Evolutionary conservation across 148 eudicot species (phyloP), one percentile per base, ranked within the genome.

Genomic region (Diospyros kaki): DNA sequence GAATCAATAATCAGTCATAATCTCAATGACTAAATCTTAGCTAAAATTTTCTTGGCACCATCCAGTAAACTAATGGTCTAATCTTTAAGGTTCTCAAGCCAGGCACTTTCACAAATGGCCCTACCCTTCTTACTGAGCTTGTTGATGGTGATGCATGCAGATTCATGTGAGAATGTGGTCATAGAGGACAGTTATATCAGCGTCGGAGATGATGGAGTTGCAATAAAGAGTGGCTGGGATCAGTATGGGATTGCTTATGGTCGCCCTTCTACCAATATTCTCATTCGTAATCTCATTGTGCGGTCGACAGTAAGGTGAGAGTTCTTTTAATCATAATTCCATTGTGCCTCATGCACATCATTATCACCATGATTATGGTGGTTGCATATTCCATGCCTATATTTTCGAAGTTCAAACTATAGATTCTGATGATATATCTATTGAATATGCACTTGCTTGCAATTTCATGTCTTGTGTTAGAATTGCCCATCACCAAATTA

Each of bases 181-280:
- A 92, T 95, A 60, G 98, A 95, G 83, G 90, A 95, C 80, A 80
- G 97, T 79, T 95, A 94, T 81, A 95, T 95, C 66, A 90, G 98
- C 58, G 98, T 95, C 51, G 76, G 76, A 13, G 86, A 86, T n/a
- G 89, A 86, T 75, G 79, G 79, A 45, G 75, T 86, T 68, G 89
- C 89, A 43, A 83, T 86, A 43, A 86, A 86, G 73, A 86, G 89
- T 61, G 89, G 89, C 48, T 86, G 89, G 89, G 89, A 86, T 81
- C 83, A 83, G 63, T 86, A 86, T 59, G 89, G 89, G 48, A 83
- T 86, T 74, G 81, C 84, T 68, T 86, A 83, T 77, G 84, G 70
- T 4, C 83, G 83, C 9, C 89, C 89, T 15, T 90, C 98, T 40
- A 69, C 53, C 65, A 95, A 90, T 76, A 95, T 95, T 81, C 87